Base-by-base conservation (phyloP, 164 flowering plant genomes). In the Tetracentron sinense region DNA sequence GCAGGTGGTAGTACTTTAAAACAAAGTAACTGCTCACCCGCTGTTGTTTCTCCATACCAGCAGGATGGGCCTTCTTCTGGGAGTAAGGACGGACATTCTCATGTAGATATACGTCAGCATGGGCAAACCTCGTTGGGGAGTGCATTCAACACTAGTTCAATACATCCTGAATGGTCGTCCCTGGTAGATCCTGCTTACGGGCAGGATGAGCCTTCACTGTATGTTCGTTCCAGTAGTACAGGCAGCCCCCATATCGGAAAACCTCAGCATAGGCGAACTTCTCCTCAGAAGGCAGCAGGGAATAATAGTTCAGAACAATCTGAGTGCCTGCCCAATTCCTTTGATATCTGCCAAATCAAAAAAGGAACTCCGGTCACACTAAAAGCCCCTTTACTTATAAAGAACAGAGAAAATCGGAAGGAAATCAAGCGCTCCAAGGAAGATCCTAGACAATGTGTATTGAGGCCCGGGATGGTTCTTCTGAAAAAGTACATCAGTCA, bases 401-500 rank as follows among this genome's bases (percentile, higher is more conserved):
- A 7, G 48, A 87, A 85, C 47, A 81, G 69, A 72, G 82, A 77
- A 68, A 78, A 42, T 56, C 54, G 88, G 23, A 80, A 74, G 49
- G 82, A 79, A 66, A 14, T 16, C 4, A 69, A 76, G 69, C 69
- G 72, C n/a, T 3, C 68, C 2, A 35, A 1, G 27, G 77, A 74
- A 21, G 80, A 70, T 28, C 21, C 26, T 51, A 27, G 49, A 33
- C 62, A 59, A 42, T 27, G 0, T 1, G 29, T 75, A 4, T 54
- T 86, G 62, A 76, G 85, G 68, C 62, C 86, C 42, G 97, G 97
- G 62, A 83, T 90, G 92, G 71, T 86, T 66, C 77, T 80, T 35
- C 62, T 90, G n/a, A 86, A 79, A 76, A 60, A 74, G 42, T 78
- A 63, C 66, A 60, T 90, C 62, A 65, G 78, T 60, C 7, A 62